These are phyloP conservation scores for Hypomyces rosellus DNA, from an alignment of 2,329 filamentous ascomycete genomes.

Conservation along the genomic window DNA sequence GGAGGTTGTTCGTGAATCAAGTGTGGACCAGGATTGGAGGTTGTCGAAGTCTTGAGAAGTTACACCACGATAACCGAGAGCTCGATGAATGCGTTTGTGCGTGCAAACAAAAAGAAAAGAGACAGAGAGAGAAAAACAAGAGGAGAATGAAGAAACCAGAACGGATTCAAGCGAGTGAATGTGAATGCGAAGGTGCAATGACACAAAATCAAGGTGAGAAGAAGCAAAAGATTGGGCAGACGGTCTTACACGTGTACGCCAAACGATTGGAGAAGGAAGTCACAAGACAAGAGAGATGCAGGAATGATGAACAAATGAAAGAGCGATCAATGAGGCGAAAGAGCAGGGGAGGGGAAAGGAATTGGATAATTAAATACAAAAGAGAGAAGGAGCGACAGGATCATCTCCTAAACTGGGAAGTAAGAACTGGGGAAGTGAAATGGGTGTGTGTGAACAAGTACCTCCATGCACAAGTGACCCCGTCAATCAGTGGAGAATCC, in stretches of 20 bases:
- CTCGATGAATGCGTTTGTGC: neutral
- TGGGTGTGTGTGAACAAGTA: too few species aligned
- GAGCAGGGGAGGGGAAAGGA: too few species aligned
- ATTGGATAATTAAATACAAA: too few species aligned
- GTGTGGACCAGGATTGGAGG: neutral
- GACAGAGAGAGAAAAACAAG: neutral
- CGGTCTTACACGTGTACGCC: neutral
- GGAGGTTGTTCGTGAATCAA: neutral
- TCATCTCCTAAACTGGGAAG: too few species aligned
- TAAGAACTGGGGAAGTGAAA: too few species aligned
- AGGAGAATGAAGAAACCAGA: neutral
- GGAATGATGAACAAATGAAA: neutral
- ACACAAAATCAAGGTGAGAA: neutral
- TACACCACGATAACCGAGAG: neutral
- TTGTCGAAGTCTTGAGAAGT: neutral
- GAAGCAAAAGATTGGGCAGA: neutral
- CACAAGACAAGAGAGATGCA: neutral
- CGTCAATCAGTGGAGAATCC: too few species aligned
- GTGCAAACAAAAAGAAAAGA: neutral
- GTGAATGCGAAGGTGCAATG: neutral
- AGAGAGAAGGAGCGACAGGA: too few species aligned
- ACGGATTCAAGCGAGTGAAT: neutral
- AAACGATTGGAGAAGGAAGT: neutral
- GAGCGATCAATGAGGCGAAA: neutral
- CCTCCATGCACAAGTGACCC: too few species aligned